Conservation (phyloP, 116 monocot species). For the Trichopus zeylanicus region DNA sequence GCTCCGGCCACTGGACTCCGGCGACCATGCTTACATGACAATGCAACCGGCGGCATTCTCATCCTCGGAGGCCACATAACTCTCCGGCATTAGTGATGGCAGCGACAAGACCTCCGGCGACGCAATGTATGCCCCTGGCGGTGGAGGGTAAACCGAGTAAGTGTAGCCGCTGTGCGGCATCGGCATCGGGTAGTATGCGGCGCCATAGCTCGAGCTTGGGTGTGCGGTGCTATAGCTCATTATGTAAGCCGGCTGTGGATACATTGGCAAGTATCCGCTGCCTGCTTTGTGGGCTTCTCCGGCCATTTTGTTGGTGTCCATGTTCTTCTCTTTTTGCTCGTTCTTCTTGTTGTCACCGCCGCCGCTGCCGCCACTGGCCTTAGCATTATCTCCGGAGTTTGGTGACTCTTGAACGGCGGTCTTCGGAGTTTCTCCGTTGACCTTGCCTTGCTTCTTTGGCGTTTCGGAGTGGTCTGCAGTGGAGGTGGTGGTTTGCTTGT, state of each 20-base stretch:
- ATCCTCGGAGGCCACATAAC: no score
- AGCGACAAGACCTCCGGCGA: slow-evolving; percentile 8
- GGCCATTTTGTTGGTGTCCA: no score
- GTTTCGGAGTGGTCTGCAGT: no score
- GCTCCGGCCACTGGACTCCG: no score
- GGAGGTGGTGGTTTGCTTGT: slow-evolving; percentile 12
- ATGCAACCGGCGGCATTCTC: no score
- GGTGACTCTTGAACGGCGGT: no score
- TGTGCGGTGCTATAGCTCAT: no score
- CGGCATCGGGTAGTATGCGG: background rate
- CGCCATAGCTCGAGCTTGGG: no score
- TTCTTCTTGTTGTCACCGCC: background rate
- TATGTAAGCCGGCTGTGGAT: no score
- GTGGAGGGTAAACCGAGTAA: slow-evolving; percentile 15
- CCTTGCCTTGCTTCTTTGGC: slow-evolving; percentile 4
- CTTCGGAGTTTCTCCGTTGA: background rate
- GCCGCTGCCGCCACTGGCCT: no score
- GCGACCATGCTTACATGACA: no score
- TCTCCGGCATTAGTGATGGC: background rate
- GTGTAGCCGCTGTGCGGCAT: slow-evolving; percentile 12
- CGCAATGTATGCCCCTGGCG: background rate
- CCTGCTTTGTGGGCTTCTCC: background rate
- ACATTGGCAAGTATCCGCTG: background rate
- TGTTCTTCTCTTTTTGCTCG: background rate
- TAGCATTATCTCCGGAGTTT: no score